phyloP scores from a whole-genome alignment of 441 rosid genomes.

The Pelargonium fulgidum region DNA sequence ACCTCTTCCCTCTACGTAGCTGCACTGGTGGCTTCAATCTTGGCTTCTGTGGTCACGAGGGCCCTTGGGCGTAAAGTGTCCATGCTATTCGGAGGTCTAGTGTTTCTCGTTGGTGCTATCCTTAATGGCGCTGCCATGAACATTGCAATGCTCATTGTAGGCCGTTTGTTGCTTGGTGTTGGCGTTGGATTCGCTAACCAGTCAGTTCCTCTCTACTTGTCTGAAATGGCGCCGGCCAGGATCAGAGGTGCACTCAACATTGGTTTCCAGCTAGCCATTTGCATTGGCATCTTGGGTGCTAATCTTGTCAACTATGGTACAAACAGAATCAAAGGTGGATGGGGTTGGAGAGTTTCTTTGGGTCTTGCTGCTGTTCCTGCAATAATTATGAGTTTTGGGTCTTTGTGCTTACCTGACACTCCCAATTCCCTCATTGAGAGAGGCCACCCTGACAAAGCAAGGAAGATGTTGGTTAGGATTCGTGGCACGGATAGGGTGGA shows the following conservation, averaged over 20 bases:
- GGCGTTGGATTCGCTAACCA: slow-evolving; percentile 90
- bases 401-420: slow-evolving; percentile 69
- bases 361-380: slow-evolving; percentile 92
- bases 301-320: slow-evolving; percentile 63
- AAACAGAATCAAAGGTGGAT: slow-evolving; percentile 52
- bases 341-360: slow-evolving; percentile 84
- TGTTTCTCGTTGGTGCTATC: slow-evolving; percentile 71
- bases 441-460: slow-evolving; percentile 46
- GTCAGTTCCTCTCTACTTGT: slow-evolving; percentile 88
- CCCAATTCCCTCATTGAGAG: slow-evolving; percentile 85
- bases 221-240: slow-evolving; percentile 87
- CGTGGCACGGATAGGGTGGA: slow-evolving; percentile 56
- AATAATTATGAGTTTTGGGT: slow-evolving; percentile 57
- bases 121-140: slow-evolving; percentile 56
- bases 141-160: slow-evolving; percentile 78
- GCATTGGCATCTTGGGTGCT: slow-evolving; percentile 65
- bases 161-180: slow-evolving; percentile 80
- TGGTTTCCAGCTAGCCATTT: slow-evolving; percentile 72
- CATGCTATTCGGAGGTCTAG: slow-evolving; percentile 65
- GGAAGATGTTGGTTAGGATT: slow-evolving; percentile 36
- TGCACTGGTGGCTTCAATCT: slow-evolving; percentile 54
- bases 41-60: slow-evolving; percentile 51
- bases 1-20: slow-evolving; percentile 87
- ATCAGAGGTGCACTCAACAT: slow-evolving; percentile 78
- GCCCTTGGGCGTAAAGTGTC: slow-evolving; percentile 53